Evolutionary conservation across 495 filamentous ascomycete species (phyloP), one percentile per base, ranked within the genome.

Genomic region (Trichoderma orchidacearum): DNA sequence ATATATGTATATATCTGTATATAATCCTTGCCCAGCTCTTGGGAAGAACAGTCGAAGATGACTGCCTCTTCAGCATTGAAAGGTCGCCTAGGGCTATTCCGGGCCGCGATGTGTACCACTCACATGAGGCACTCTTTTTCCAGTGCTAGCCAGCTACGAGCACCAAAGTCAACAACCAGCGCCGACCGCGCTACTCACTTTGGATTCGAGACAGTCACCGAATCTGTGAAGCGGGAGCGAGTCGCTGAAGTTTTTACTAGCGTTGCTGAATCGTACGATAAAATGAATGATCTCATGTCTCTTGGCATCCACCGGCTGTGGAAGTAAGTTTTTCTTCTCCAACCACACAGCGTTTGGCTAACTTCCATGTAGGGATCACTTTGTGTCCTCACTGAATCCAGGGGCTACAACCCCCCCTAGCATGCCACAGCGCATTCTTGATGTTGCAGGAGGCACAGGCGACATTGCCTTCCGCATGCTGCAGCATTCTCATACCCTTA

Each of bases 261-360:
- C 66, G 92, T 98, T 52, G 92, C 93, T 61, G 81, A 88, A 51
- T 88, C 84, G 28, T 84, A 93, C 76, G 91, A 96, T 68, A 83
- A 82, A 61, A 98, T 98, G 93, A 98, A 98, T 79, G 93, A 98
- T 70, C 81, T 96, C 53, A 97, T 98, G 93, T 96, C 91, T 38
- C 82, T 97, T 27, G 90, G 90, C 32, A 90, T 95, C 73, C 93
- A 98, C 71, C 87, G 93, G 15, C 75, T 97, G 51, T 98, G 93
- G 93, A 98, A 98, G 71, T 73, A 45, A 17, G 70, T 63, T 17
- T 28, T 34, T n/a, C n/a, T 36, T 31, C 30, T 30, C 51, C 25
- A 25, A 55, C 31, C 15, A 35, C 28, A 54, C 3, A 23, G 17
- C n/a, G n/a, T n/a, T n/a, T 54, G 17, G 48, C 13, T 51, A 15